These are phyloP conservation scores for Podospora fimiseda DNA, from an alignment of 495 filamentous ascomycete genomes.

Conservation along the genomic window DNA sequence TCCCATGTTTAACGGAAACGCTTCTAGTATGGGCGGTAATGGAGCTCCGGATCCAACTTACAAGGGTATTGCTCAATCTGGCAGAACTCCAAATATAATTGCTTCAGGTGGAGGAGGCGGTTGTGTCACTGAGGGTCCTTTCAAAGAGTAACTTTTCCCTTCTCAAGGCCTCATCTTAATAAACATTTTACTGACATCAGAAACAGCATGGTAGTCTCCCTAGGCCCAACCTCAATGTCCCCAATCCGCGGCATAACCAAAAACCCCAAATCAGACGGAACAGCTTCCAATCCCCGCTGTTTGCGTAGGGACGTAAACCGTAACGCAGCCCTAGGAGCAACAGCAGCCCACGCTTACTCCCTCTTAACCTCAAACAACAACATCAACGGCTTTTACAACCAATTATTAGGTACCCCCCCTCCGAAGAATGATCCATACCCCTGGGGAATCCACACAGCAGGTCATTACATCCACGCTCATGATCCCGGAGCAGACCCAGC, in stretches of 20 bases:
- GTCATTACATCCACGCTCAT: slow-evolving; percentile 56
- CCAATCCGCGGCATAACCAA: slow-evolving; percentile 3
- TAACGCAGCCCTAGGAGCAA: slow-evolving; percentile 32
- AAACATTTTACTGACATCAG: neutral
- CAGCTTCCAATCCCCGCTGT: slow-evolving; percentile 53
- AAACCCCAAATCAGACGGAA: slow-evolving; percentile 18
- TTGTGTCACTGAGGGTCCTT: slow-evolving; percentile 55
- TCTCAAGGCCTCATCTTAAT: neutral
- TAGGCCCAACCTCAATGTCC: slow-evolving; percentile 41
- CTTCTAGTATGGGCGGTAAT: slow-evolving; percentile 27
- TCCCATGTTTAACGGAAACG: slow-evolving; percentile 36
- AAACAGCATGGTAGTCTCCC: slow-evolving; percentile 41
- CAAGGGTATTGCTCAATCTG: slow-evolving; percentile 5
- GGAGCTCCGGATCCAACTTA: slow-evolving; percentile 16
- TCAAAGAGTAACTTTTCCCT: slow-evolving; percentile 22
- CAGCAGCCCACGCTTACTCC: slow-evolving; percentile 35
- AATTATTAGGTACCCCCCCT: slow-evolving; percentile 43
- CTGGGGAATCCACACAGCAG: slow-evolving; percentile 52
- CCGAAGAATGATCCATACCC: slow-evolving; percentile 30
- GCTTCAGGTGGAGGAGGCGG: slow-evolving; percentile 53
- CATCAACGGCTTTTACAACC: slow-evolving; percentile 47
- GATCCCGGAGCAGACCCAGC: slow-evolving; percentile 37
- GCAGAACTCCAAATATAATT: slow-evolving; percentile 12
- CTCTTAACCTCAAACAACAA: slow-evolving; percentile 27
- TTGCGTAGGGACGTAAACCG: slow-evolving; percentile 53